Evolutionary conservation across 768 basidiomycete species (phyloP), one percentile per base, ranked within the genome.

Genomic region (Pholiota molesta): DNA sequence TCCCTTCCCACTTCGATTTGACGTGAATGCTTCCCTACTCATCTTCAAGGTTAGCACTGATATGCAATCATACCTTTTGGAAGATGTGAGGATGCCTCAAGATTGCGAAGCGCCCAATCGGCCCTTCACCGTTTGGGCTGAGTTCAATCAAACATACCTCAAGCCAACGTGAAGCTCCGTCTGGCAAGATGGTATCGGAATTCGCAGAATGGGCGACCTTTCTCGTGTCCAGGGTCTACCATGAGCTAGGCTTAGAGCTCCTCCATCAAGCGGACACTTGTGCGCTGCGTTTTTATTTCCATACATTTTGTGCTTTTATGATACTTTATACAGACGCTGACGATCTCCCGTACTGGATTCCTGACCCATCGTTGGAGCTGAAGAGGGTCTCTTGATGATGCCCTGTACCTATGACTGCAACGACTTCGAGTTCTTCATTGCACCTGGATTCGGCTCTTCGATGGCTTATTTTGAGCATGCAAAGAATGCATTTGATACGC

Each of bases 391-490:
- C 17, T 47, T 66, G 8, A 58, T 66, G 65, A 26, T 66, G 16
- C 65, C 65, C 6, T 66, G 63, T 56, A 66, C 59, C 35, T 66
- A 66, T 53, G 65, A 66, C 54, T 54, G 42, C 37, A 66, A 66
- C 44, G 65, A 66, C 60, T 66, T 66, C 62, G 63, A 66, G 49
- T 66, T 66, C 53, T 66, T 58, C 54, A 37, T 66, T 28, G 62
- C 65, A 9, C 65, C 65, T 6, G 65, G 65, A 6, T 66, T 66
- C 19, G 65, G 59, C 31, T 66, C 62, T 2, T 63, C 65, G n/a
- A 66, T 62, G 65, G 65, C 65, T 1, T 63, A 66, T 45, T 63
- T 57, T 37, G 65, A 66, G 31, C 62, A 66, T 29, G 65, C 60
- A 16, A 66, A 66, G 57, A 63, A 63, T 37, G 62, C 58, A 9